Evolutionary conservation across 176 grass and related monocot species (phyloP).

Genomic region (Hordeum marinum): DNA sequence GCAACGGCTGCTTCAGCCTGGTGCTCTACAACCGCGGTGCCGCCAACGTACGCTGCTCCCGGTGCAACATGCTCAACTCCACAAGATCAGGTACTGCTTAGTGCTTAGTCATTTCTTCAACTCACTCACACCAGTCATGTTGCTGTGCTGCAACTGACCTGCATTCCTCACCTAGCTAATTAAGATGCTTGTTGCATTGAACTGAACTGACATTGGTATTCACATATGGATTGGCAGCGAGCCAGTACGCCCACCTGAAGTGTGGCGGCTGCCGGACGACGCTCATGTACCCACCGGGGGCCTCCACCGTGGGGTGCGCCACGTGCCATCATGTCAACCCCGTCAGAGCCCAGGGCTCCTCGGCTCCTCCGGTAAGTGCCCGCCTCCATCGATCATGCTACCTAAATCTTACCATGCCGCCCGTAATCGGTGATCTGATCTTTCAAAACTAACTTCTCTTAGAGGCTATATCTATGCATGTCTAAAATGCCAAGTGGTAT

Average conservation of each 20-base stretch:
- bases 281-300: slow-evolving; percentile 41
- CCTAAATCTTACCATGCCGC: not conserved
- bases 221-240: slow-evolving; percentile 7
- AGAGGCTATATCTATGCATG: not conserved
- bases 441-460: not conserved
- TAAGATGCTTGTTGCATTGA: not conserved
- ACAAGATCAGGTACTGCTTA: slow-evolving; percentile 42
- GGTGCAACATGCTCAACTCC: slow-evolving; percentile 39
- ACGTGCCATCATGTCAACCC: slow-evolving; percentile 33
- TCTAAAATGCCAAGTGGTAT: too few relatives aligned
- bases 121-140: not conserved
- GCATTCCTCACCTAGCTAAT: not conserved
- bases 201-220: not conserved
- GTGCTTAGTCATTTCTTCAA: not conserved
- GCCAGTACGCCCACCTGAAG: slow-evolving; percentile 36
- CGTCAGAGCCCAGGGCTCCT: slow-evolving; percentile 27
- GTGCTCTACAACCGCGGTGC: slow-evolving; percentile 41
- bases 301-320: slow-evolving; percentile 41
- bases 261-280: slow-evolving; percentile 45
- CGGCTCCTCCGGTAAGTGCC: not conserved
- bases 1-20: slow-evolving; percentile 48
- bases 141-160: not conserved
- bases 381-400: not conserved
- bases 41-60: slow-evolving; percentile 44
- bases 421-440: not conserved